Conservation (phyloP, 2,329 filamentous ascomycete species). For the Alternaria solani region DNA sequence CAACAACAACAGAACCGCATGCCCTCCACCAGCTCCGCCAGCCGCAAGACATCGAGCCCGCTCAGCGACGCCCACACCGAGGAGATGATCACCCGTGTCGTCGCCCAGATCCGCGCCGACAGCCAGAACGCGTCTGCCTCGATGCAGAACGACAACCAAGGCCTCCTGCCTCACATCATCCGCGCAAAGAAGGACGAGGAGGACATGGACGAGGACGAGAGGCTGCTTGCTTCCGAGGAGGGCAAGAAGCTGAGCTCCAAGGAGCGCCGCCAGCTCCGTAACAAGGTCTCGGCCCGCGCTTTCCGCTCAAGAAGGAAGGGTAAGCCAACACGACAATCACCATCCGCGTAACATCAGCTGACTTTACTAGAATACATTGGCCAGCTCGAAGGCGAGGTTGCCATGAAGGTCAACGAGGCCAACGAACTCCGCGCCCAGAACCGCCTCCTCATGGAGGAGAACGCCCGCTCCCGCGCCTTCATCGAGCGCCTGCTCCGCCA, state of each 20-base stretch:
- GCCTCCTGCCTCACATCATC: conserved; percentile 70
- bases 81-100: conserved; percentile 90
- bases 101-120: conserved; percentile 87
- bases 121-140: conserved; percentile 63
- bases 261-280: conserved; percentile 93
- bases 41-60: conserved; percentile 50
- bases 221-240: conserved; percentile 92
- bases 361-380: conserved; percentile 86
- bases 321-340: conserved; percentile 58
- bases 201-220: conserved; percentile 98
- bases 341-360: conserved; percentile 52
- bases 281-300: conserved; percentile 97
- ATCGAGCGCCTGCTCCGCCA: conserved; percentile 72
- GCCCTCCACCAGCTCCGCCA: conserved; percentile 32
- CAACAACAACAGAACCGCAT: conserved; percentile 45
- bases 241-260: conserved; percentile 99
- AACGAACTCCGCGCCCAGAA: conserved; percentile 83
- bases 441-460: conserved; percentile 82
- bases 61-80: conserved; percentile 64
- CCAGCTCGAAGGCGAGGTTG: conserved; percentile 90
- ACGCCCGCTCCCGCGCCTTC: conserved; percentile 84
- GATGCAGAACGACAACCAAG: conserved; percentile 58
- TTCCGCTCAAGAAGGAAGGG: conserved; percentile 99
- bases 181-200: conserved; percentile 92
- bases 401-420: conserved; percentile 82